Conservation (phyloP, 2,329 filamentous ascomycete genomes). For the Talaromyces islandicus region DNA sequence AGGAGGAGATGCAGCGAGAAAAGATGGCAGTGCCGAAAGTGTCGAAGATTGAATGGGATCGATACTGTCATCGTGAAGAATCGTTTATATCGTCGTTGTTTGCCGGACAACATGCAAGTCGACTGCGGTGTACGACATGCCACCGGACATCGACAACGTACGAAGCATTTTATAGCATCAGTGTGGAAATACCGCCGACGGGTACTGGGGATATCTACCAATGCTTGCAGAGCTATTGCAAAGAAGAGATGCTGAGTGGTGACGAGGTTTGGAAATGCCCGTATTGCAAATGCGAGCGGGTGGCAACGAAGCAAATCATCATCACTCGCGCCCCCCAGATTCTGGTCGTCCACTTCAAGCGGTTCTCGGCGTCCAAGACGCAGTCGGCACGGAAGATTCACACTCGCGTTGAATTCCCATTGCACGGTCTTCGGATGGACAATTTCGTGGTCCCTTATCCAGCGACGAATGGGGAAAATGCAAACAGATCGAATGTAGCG, state of each 20-base stretch:
- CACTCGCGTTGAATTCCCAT: slow-evolving; percentile 68
- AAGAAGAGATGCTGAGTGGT: slow-evolving; percentile 60
- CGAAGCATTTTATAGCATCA: slow-evolving; percentile 65
- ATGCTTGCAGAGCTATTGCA: slow-evolving; percentile 64
- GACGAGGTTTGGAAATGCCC: slow-evolving; percentile 70
- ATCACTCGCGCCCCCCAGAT: slow-evolving; percentile 74
- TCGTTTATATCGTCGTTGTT: slow-evolving; percentile 78
- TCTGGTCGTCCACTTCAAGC: slow-evolving; percentile 71
- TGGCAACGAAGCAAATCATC: slow-evolving; percentile 64
- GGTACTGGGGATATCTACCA: slow-evolving; percentile 58
- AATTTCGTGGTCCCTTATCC: slow-evolving; percentile 53
- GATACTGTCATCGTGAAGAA: slow-evolving; percentile 62
- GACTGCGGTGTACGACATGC: slow-evolving; percentile 57
- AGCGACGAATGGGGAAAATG: slow-evolving; percentile 20
- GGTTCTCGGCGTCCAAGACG: slow-evolving; percentile 54
- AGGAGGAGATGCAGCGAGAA: slow-evolving; percentile 57
- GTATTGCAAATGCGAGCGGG: slow-evolving; percentile 61
- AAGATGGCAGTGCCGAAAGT: slow-evolving; percentile 57
- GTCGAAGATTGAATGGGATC: slow-evolving; percentile 68
- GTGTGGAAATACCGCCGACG: slow-evolving; percentile 61
- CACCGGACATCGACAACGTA: slow-evolving; percentile 60
- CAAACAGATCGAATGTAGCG: slow-evolving; percentile 51
- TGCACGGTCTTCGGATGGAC: slow-evolving; percentile 61
- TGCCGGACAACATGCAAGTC: slow-evolving; percentile 63
- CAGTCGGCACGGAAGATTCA: slow-evolving; percentile 61